phyloP scores from a whole-genome alignment of 495 filamentous ascomycete genomes.

The Daldinia decipiens region DNA sequence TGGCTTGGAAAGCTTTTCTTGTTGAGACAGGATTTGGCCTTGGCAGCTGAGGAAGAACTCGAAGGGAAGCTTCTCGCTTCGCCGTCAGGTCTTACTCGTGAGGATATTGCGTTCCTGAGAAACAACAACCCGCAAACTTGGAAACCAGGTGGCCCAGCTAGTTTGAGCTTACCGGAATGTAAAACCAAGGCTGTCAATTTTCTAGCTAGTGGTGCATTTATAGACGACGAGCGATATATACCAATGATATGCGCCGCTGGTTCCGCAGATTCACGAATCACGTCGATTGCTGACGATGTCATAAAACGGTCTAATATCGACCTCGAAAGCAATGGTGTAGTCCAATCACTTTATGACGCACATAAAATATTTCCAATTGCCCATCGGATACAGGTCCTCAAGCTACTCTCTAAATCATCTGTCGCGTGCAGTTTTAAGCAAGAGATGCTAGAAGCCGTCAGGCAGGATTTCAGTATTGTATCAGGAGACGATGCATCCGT shows the following conservation, averaged over 20 bases:
- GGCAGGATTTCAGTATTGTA: constrained; percentile 64
- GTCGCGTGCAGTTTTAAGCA: constrained; percentile 68
- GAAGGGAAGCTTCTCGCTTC: constrained; percentile 49
- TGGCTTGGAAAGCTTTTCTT: constrained; percentile 87
- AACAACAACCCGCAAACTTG: constrained; percentile 75
- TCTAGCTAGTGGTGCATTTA: constrained; percentile 85
- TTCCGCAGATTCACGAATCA: constrained; percentile 82
- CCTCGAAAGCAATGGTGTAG: constrained; percentile 73
- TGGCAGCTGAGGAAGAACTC: constrained; percentile 47
- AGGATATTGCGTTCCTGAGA: constrained; percentile 79
- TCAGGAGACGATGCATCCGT: constrained; percentile 50
- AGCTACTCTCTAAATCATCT: constrained; percentile 80
- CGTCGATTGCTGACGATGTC: constrained; percentile 82
- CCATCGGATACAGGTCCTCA: constrained; percentile 79
- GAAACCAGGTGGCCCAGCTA: constrained; percentile 66
- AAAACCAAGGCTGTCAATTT: constrained; percentile 77
- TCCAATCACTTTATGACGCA: constrained; percentile 71
- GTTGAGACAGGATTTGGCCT: constrained; percentile 59
- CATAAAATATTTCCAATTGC: constrained; percentile 77
- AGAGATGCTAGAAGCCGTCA: constrained; percentile 74
- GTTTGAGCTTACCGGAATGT: constrained; percentile 71
- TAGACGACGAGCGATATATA: constrained; percentile 80
- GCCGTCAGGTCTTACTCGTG: constrained; percentile 74
- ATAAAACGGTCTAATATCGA: constrained; percentile 78
- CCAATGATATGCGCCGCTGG: constrained; percentile 83